Evolutionary conservation across 768 basidiomycete species (phyloP).

Genomic region (Coprinopsis cinerea): DNA sequence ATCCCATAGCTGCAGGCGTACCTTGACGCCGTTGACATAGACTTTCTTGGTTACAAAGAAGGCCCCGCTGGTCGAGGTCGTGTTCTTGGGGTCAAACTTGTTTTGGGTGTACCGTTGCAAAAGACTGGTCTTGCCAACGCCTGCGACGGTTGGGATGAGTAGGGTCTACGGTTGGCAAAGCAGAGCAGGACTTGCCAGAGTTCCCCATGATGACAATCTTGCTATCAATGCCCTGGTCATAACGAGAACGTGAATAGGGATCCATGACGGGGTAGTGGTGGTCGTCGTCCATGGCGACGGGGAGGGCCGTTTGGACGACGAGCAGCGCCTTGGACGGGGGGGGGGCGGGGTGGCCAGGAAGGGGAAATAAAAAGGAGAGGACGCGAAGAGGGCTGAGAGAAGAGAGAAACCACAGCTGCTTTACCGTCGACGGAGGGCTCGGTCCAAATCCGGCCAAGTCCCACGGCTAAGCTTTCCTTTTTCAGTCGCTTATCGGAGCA

Average conservation of each 20-base stretch:
- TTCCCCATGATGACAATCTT: conserved; percentile 97
- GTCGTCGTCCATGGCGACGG: conserved; percentile 42
- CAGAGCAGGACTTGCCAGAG: conserved; percentile 30
- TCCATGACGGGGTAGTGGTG: conserved; percentile 36
- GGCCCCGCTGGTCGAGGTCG: conserved; percentile 87
- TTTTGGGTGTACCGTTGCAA: conserved; percentile 87
- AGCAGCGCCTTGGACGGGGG: conserved; percentile 11
- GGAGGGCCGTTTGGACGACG: conserved; percentile 17
- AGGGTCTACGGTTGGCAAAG: conserved; percentile 3
- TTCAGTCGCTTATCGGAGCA: not conserved
- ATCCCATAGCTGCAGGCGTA: conserved; percentile 87
- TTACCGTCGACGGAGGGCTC: no score
- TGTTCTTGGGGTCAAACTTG: conserved; percentile 83
- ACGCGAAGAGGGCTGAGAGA: conserved; percentile 2
- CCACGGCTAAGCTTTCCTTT: conserved; percentile 2
- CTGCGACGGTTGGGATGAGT: conserved; percentile 29
- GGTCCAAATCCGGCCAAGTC: not conserved
- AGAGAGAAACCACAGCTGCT: conserved; percentile 5
- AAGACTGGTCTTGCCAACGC: conserved; percentile 90
- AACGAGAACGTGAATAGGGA: conserved; percentile 61
- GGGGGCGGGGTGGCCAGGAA: no score
- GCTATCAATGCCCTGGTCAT: conserved; percentile 84
- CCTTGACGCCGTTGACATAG: conserved; percentile 76
- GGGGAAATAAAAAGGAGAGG: conserved; percentile 1
- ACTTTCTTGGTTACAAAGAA: conserved; percentile 94